Evolutionary conservation across 2,329 filamentous ascomycete species (phyloP).

Genomic region (Fusarium dimerum): DNA sequence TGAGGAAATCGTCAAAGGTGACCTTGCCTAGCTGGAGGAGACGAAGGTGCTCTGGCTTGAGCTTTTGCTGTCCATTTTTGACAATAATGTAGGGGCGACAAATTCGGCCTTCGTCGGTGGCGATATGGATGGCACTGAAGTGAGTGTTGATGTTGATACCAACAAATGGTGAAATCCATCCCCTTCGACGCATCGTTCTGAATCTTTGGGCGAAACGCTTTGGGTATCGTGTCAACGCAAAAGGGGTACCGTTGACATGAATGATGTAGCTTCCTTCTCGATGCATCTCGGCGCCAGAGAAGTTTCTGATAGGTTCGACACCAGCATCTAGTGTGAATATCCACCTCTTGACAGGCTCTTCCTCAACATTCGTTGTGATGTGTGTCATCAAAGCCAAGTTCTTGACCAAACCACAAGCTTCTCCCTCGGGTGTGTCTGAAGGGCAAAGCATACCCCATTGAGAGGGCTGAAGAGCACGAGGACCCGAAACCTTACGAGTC

Average conservation of each 20-base stretch:
- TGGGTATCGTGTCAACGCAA: slow-evolving; percentile 82
- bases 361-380: slow-evolving; percentile 95
- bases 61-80: slow-evolving; percentile 79
- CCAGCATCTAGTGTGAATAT: slow-evolving; percentile 86
- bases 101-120: slow-evolving; percentile 94
- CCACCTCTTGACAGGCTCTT: slow-evolving; percentile 83
- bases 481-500: slow-evolving; percentile 93
- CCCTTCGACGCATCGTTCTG: slow-evolving; percentile 82
- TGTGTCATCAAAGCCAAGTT: slow-evolving; percentile 99
- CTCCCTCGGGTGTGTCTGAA: slow-evolving; percentile 96
- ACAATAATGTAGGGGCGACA: slow-evolving; percentile 96
- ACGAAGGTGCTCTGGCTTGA: slow-evolving; percentile 76
- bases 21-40: slow-evolving; percentile 80
- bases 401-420: slow-evolving; percentile 96
- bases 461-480: slow-evolving; percentile 92
- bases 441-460: slow-evolving; percentile 98
- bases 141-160: slow-evolving; percentile 96
- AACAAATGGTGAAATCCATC: slow-evolving; percentile 92
- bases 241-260: slow-evolving; percentile 92
- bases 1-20: slow-evolving; percentile 92
- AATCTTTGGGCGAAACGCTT: slow-evolving; percentile 86
- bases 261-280: slow-evolving; percentile 82
- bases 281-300: slow-evolving; percentile 82
- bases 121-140: slow-evolving; percentile 88
- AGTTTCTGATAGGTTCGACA: slow-evolving; percentile 71